Evolutionary conservation across 768 basidiomycete species (phyloP).

Genomic region (Vishniacozyma victoriae): DNA sequence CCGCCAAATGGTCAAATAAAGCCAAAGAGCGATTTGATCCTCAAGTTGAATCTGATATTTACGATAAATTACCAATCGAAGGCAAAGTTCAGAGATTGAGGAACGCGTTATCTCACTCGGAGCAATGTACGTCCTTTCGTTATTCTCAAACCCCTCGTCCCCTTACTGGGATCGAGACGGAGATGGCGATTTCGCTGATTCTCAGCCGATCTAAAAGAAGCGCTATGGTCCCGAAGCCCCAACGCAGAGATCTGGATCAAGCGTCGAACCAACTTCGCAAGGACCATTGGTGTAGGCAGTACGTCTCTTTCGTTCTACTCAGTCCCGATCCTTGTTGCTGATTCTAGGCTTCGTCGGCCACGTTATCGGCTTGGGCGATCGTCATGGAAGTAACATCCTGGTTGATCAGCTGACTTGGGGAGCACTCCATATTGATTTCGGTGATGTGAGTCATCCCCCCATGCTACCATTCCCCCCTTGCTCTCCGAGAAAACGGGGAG

Average conservation of each 20-base stretch:
- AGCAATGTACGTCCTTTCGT: slow-evolving; percentile 42
- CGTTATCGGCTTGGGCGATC: slow-evolving; percentile 48
- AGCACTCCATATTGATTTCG: slow-evolving; percentile 46
- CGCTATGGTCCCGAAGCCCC: slow-evolving; percentile 44
- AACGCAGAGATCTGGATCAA: slow-evolving; percentile 44
- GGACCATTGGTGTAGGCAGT: slow-evolving; percentile 42
- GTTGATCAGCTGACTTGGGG: slow-evolving; percentile 41
- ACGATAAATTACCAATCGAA: slow-evolving; percentile 34
- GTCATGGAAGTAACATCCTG: slow-evolving; percentile 47
- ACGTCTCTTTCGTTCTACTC: slow-evolving; percentile 3
- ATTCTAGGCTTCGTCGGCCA: slow-evolving; percentile 46
- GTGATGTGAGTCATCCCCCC: slow-evolving; percentile 42
- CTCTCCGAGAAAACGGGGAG: background rate
- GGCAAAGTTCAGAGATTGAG: slow-evolving; percentile 35
- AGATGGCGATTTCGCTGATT: background rate
- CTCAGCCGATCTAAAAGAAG: slow-evolving; percentile 42
- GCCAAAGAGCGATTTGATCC: slow-evolving; percentile 22
- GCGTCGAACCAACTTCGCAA: slow-evolving; percentile 42
- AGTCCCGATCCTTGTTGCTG: background rate
- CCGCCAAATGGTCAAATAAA: slow-evolving; percentile 6
- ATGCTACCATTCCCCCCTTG: background rate
- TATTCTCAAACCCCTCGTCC: too few relatives aligned
- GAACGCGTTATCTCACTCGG: slow-evolving; percentile 34
- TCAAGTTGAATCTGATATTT: slow-evolving; percentile 31
- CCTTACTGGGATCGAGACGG: background rate